A percentile compares a stretch with the other conserved stretches of the same genome.
Conservation (phyloP, 805 yeast genomes). For the Blastobotrys peoriensis region DNA sequence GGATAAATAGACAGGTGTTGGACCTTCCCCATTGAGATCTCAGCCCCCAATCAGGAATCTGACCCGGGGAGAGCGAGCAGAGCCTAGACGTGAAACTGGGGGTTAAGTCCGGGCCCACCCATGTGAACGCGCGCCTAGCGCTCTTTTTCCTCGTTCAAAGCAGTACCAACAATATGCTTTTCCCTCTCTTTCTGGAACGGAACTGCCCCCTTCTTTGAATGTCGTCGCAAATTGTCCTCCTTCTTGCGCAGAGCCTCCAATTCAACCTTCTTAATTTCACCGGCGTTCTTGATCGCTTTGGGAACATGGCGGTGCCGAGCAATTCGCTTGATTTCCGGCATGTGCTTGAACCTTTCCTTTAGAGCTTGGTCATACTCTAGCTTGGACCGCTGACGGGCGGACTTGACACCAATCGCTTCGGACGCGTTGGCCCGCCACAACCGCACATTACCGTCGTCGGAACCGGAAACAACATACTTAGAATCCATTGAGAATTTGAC, state of each 20-base stretch:
- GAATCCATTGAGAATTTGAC: conserved; percentile 85
- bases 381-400: conserved; percentile 72
- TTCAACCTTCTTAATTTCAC: conserved; percentile 76
- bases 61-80: too few species aligned
- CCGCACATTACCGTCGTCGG: conserved; percentile 94
- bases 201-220: conserved; percentile 47
- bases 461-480: conserved; percentile 78
- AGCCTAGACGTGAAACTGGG: too few species aligned
- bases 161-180: conserved; percentile 81
- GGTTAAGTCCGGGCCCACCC: too few species aligned
- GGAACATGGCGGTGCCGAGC: conserved; percentile 92
- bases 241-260: conserved; percentile 66
- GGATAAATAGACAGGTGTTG: too few species aligned
- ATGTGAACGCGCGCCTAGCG: too few species aligned
- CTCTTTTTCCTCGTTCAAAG: conserved; percentile 31
- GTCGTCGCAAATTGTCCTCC: conserved; percentile 76
- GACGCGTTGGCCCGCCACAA: conserved; percentile 87
- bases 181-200: conserved; percentile 60
- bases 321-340: conserved; percentile 94
- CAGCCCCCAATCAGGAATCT: too few species aligned
- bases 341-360: conserved; percentile 85
- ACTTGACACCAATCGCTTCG: conserved; percentile 75
- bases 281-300: conserved; percentile 76
- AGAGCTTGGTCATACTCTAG: conserved; percentile 87
- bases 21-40: too few species aligned